These are phyloP conservation scores for Alisma plantagoaquatica DNA, from an alignment of 106 monocot genomes.

Conservation along the genomic window DNA sequence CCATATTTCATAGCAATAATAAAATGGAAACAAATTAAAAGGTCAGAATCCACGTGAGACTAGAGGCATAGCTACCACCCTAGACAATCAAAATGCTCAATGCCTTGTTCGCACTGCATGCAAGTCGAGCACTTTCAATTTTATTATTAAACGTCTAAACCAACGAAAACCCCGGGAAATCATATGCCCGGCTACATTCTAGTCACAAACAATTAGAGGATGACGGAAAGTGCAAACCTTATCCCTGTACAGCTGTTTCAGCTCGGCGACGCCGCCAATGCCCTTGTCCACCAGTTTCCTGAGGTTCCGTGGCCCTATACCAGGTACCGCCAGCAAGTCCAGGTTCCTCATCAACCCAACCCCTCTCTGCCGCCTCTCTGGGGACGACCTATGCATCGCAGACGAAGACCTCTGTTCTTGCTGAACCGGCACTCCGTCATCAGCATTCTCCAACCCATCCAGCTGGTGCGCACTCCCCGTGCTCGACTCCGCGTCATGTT, in stretches of 20 bases:
- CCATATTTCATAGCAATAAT: too few relatives aligned
- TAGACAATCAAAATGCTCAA: too few relatives aligned
- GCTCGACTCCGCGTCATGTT: background rate
- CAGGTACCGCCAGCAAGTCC: slow-evolving; percentile 43
- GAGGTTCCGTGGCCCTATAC: slow-evolving; percentile 53
- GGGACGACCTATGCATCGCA: too few relatives aligned
- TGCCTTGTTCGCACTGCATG: too few relatives aligned
- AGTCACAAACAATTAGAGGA: too few relatives aligned
- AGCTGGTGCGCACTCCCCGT: slow-evolving; percentile 11
- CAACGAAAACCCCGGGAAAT: too few relatives aligned
- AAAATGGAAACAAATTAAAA: too few relatives aligned
- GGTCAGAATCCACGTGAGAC: too few relatives aligned
- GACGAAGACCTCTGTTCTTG: slow-evolving; percentile 2
- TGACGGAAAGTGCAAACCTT: slow-evolving; percentile 18
- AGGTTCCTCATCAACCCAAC: slow-evolving; percentile 13
- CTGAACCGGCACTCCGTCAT: slow-evolving; percentile 1
- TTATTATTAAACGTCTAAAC: too few relatives aligned
- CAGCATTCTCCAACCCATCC: slow-evolving; percentile 13
- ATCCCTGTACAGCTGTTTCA: slow-evolving; percentile 51
- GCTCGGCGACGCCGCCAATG: slow-evolving; percentile 38
- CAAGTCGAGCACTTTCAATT: too few relatives aligned
- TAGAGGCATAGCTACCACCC: too few relatives aligned
- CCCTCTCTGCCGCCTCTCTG: slow-evolving; percentile 21
- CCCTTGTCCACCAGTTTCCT: slow-evolving; percentile 63
- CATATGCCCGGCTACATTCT: too few relatives aligned